Evolutionary conservation across 257 asterid species (phyloP), one percentile per base, ranked within the genome.

Genomic region (Gentiana dahurica): DNA sequence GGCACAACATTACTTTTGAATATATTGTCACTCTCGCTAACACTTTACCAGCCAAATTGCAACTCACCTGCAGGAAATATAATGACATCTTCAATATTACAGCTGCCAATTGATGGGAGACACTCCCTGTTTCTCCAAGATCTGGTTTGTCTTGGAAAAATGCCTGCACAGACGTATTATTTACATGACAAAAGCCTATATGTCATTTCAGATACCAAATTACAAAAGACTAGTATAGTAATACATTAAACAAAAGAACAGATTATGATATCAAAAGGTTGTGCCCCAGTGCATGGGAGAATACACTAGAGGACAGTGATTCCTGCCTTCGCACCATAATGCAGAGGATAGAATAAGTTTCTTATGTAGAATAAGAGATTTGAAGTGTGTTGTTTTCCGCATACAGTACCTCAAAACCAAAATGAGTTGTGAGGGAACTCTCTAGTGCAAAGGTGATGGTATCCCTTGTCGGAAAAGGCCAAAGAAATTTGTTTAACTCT

Each of bases 41-140:
- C 9, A 41, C 9, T 4, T 9, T 47, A 39, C 13, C 5, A 34
- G 12, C 33, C 4, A 36, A 36, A 10, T 13, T 24, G 34, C 43
- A 13, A 48, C 8, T 37, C 6, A 32, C 3, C 51, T 37, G 46
- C 52, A 60, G 41, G 51, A 66, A 65, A 38, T 34, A 12, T 64
- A 59, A 53, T 54, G 57, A 41, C 8, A 57, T 12, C 55, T 49
- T 61, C 49, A 49, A 64, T 69, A 63, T 62, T 75, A 87, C 46
- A 90, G 61, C 73, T 87, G 90, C 98, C 98, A 91, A 68, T 87
- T 84, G 56, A 91, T 85, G 54, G 93, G 82, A 62, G 86, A 64
- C 6, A 53, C 32, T 47, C 95, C 97, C 81, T 65, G 51, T 71
- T 85, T 73, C 84, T 83, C 95, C 79, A 91, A 66, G 33, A 81